phyloP scores from a whole-genome alignment of 2,329 filamentous ascomycete genomes.

The Chaetomium sp. region DNA sequence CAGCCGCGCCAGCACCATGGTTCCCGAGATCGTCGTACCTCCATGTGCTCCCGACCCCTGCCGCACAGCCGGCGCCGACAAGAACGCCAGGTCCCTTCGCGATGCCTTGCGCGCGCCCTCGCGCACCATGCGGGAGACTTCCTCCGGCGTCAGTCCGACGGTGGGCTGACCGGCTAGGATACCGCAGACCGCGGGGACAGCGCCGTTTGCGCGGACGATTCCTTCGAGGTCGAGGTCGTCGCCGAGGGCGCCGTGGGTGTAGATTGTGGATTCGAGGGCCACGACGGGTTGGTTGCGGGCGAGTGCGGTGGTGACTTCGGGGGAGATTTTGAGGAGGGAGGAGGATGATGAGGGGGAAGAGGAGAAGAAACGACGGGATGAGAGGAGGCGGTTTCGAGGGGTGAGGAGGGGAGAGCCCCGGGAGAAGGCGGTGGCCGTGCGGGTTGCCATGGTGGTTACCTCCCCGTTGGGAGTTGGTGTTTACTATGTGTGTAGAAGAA shows the following conservation, averaged over 20 bases:
- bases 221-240: slow-evolving; percentile 64
- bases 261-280: slow-evolving; percentile 91
- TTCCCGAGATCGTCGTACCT: slow-evolving; percentile 88
- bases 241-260: slow-evolving; percentile 88
- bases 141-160: slow-evolving; percentile 67
- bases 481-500: neutral
- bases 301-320: slow-evolving; percentile 76
- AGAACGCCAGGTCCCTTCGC: slow-evolving; percentile 75
- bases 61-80: slow-evolving; percentile 57
- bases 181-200: slow-evolving; percentile 83
- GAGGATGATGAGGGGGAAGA: neutral
- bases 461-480: neutral
- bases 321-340: slow-evolving; percentile 61
- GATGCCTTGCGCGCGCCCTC: slow-evolving; percentile 76
- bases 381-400: neutral
- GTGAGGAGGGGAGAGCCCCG: neutral
- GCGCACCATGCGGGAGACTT: slow-evolving; percentile 67
- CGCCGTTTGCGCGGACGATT: slow-evolving; percentile 73
- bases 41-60: slow-evolving; percentile 61
- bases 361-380: neutral
- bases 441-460: neutral
- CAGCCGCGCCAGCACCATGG: slow-evolving; percentile 79
- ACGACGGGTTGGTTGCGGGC: slow-evolving; percentile 73
- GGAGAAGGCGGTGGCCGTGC: slow-evolving; percentile 4
- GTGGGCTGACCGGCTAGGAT: slow-evolving; percentile 75